Evolutionary conservation across 2,329 filamentous ascomycete species (phyloP).

Genomic region (Alternaria solani): DNA sequence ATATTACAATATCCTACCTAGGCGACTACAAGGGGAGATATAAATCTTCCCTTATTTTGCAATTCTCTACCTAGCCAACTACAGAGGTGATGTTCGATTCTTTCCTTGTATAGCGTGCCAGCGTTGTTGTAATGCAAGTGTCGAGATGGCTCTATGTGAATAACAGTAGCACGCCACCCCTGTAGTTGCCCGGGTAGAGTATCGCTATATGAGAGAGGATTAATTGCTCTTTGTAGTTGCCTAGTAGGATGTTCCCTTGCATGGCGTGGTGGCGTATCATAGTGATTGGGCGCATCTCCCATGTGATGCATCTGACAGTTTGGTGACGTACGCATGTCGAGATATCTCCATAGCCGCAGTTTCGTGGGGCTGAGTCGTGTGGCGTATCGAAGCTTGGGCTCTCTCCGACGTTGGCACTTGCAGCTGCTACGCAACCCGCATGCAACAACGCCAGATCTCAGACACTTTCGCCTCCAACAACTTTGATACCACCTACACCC

Average conservation of each 20-base stretch:
- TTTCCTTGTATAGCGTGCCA: too few relatives aligned
- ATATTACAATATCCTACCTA: too few relatives aligned
- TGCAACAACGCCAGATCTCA: conserved; percentile 27
- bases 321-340: conserved; percentile 11
- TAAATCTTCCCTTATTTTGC: too few relatives aligned
- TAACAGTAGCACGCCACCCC: neutral
- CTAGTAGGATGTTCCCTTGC: too few relatives aligned
- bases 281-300: neutral
- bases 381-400: conserved; percentile 23
- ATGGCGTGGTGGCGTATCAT: neutral
- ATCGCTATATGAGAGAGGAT: too few relatives aligned
- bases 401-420: conserved; percentile 23
- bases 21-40: too few relatives aligned
- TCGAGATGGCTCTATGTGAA: neutral
- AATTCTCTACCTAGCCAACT: too few relatives aligned
- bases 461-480: conserved; percentile 31
- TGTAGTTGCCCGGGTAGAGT: too few relatives aligned
- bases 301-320: conserved; percentile 8
- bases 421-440: conserved; percentile 28
- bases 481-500: conserved; percentile 23
- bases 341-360: neutral
- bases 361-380: conserved; percentile 17
- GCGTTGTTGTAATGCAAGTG: neutral
- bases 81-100: too few relatives aligned
- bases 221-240: too few relatives aligned